A percentile compares a stretch with the other conserved stretches of the same genome.
phyloP scores from a whole-genome alignment of 2,329 filamentous ascomycete species.

The Ambrosiella beaveri region DNA sequence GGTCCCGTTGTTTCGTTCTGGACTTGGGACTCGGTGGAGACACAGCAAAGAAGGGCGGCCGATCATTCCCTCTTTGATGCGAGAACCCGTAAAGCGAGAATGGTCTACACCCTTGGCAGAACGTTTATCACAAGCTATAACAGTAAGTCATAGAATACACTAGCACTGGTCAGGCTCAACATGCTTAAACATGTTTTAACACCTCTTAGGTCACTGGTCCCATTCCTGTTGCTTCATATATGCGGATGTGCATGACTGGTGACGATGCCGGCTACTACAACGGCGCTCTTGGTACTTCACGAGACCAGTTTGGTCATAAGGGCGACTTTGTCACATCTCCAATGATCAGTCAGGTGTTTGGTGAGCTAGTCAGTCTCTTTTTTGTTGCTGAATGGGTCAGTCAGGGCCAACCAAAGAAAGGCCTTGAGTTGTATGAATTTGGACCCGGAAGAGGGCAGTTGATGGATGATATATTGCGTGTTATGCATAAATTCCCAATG shows the following conservation, averaged over 20 bases:
- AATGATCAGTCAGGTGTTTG: conserved; percentile 94
- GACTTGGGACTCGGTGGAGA: too few species aligned
- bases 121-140: conserved; percentile 70
- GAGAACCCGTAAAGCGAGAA: conserved; percentile 20
- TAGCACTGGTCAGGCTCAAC: neutral
- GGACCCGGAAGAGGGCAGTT: conserved; percentile 86
- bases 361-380: conserved; percentile 88
- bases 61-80: too few species aligned
- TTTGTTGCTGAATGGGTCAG: conserved; percentile 92
- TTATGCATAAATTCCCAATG: conserved; percentile 49
- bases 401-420: conserved; percentile 56
- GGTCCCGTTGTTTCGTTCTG: too few species aligned
- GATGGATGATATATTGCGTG: conserved; percentile 90
- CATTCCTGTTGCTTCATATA: conserved; percentile 80
- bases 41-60: too few species aligned
- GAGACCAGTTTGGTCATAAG: conserved; percentile 79
- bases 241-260: conserved; percentile 95
- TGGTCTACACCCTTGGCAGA: conserved; percentile 92
- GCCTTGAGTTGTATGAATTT: conserved; percentile 81
- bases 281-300: conserved; percentile 44
- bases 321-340: conserved; percentile 96
- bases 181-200: neutral
- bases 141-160: conserved; percentile 31
- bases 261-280: conserved; percentile 91
- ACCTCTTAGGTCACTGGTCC: conserved; percentile 52